Conservation (phyloP, 192 early-diverging fungal genomes). For the Mortierella claussenii region DNA sequence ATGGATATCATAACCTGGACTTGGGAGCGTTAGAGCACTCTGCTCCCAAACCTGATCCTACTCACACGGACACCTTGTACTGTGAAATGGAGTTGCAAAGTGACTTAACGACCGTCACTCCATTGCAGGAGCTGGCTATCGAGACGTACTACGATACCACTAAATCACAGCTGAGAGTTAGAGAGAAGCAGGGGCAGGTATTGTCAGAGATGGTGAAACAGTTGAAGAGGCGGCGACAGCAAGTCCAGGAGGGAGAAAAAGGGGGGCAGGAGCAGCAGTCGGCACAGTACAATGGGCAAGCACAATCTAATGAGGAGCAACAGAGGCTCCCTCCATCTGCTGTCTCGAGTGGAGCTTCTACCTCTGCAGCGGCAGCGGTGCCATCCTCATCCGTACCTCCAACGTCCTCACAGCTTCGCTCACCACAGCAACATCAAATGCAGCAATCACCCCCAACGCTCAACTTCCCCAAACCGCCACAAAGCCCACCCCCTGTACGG, state of each 20-base stretch:
- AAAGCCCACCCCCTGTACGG: conserved; percentile 41
- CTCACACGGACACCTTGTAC: conserved; percentile 14
- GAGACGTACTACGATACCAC: conserved; percentile 51
- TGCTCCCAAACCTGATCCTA: conserved; percentile 7
- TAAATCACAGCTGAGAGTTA: conserved; percentile 36
- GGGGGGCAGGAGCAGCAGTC: conserved; percentile 5
- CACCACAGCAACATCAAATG: conserved; percentile 12
- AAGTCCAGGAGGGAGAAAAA: background rate
- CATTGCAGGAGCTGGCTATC: conserved; percentile 28
- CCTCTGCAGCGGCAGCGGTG: background rate
- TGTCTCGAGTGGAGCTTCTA: background rate
- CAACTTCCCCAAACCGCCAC: conserved; percentile 41
- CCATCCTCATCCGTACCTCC: background rate
- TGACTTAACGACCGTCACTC: background rate
- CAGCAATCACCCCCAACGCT: conserved; percentile 23
- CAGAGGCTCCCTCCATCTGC: conserved; percentile 8
- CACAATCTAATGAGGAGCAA: background rate
- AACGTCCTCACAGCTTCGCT: conserved; percentile 6
- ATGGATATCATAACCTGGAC: background rate
- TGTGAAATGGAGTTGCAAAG: conserved; percentile 12
- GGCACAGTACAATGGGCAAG: background rate
- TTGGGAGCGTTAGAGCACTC: conserved; percentile 16
- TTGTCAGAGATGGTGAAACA: conserved; percentile 28
- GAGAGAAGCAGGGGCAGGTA: conserved; percentile 23
- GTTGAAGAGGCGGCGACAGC: conserved; percentile 26